Percentiles rank a stretch among this genome's conserved stretches.
Evolutionary conservation across 164 flowering plant species (phyloP).

Genomic region (Amborella trichopoda): DNA sequence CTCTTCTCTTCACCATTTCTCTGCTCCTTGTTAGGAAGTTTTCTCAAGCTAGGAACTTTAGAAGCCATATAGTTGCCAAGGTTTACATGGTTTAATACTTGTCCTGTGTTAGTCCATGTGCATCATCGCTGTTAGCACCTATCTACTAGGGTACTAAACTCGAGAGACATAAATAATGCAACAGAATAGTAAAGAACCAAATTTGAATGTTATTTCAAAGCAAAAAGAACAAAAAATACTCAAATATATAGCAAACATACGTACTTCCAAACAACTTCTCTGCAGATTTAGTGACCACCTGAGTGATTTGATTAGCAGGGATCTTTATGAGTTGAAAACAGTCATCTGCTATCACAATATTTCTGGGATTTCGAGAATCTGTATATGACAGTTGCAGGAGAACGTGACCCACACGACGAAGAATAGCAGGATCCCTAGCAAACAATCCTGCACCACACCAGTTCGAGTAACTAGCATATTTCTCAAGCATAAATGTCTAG

Average conservation of each 20-base stretch:
- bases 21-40: constrained; percentile 21
- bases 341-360: constrained; percentile 74
- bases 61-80: constrained; percentile 45
- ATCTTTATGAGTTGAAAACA: constrained; percentile 45
- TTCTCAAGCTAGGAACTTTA: constrained; percentile 72
- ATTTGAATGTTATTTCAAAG: not conserved
- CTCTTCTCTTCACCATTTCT: constrained; percentile 41
- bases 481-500: too few relatives aligned
- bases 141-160: too few relatives aligned
- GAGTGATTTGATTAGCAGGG: constrained; percentile 36
- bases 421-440: constrained; percentile 68
- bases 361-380: constrained; percentile 56
- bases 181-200: not conserved
- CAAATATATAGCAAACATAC: constrained; percentile 13
- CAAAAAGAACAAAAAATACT: not conserved
- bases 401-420: constrained; percentile 79
- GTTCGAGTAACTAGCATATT: too few relatives aligned
- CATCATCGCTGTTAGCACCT: too few relatives aligned
- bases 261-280: constrained; percentile 93
- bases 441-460: constrained; percentile 85
- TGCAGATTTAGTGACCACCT: constrained; percentile 55
- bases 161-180: not conserved
- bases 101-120: constrained; percentile 34
- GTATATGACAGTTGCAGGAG: constrained; percentile 68
- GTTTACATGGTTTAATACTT: constrained; percentile 56